Evolutionary conservation across 306 rosid genomes (phyloP), one percentile per base, ranked within the genome.

Genomic region (Vigna mungo): DNA sequence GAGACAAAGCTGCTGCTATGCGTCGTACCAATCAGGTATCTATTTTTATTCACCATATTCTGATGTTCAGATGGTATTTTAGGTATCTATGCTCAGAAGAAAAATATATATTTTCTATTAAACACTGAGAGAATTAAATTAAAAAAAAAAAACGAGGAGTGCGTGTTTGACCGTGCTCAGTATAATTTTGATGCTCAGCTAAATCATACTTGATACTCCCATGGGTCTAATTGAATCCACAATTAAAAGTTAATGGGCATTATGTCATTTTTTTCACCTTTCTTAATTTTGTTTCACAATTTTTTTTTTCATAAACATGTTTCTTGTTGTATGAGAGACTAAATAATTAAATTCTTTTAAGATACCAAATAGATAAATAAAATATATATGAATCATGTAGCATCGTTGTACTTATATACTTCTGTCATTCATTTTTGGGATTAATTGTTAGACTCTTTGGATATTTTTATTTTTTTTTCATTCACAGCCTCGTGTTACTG

Each of bases 1-100:
- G 96, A 9, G 34, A 0, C 39, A 90, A 92, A 81, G 97, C 94
- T 2, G 96, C 86, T 48, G 93, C 87, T 69, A 95, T 92, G 94
- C 99, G 99, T 78, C 87, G 79, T 7, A 84, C 87, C 81, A 88
- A 90, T 80, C 86, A 89, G 93, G 97, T 90, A 9, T 52, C n/a
- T 25, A 13, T 53, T 66, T 39, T 11, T 39, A 10, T 41, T 17
- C 48, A 0, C 3, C 15, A 37, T 37, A n/a, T 36, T 63, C 17
- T 16, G 0, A 61, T 32, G 41, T 41, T 59, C 39, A 17, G 16
- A 34, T 61, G 2, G 8, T 34, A 16, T 15, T 32, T 32, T 61
- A 61, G 44, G 36, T 61, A 34, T 34, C 37, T 34, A 34, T 34
- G 37, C 37, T 34, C 37, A 34, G 3, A 27, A 30, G 8, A 18